Conservation (phyloP, 75 land plant genomes). For the Selaginella tamariscina region DNA sequence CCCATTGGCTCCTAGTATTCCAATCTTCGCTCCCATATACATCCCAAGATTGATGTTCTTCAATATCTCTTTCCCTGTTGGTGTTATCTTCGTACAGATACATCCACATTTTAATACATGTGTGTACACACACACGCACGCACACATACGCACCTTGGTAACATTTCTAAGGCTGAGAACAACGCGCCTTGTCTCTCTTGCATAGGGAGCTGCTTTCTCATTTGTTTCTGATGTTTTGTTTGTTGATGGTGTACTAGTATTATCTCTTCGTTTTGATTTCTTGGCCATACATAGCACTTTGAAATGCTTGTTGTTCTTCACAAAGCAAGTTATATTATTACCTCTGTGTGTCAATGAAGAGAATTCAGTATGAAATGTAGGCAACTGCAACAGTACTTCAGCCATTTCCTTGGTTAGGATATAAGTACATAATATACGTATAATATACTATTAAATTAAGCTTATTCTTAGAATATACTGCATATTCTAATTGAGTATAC, state of each 20-base stretch:
- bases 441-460: no score
- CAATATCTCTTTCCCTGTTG: constrained; percentile 23
- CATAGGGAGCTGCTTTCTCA: constrained; percentile 17
- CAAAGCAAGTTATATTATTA: no score
- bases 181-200: constrained; percentile 22
- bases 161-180: constrained; percentile 23
- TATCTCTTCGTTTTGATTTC: constrained; percentile 21
- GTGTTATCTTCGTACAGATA: constrained; percentile 17
- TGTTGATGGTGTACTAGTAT: constrained; percentile 14
- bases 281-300: constrained; percentile 21
- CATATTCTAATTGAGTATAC: no score
- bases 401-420: no score
- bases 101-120: not conserved
- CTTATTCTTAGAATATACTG: no score
- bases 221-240: not conserved
- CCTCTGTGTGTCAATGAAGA: no score
- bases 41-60: constrained; percentile 26
- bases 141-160: constrained; percentile 10
- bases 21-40: constrained; percentile 31
- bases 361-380: no score
- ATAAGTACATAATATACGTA: no score
- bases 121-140: not conserved
- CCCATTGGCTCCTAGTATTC: constrained; percentile 24
- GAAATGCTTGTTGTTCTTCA: no score
- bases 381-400: no score